Percentiles rank a stretch among this genome's conserved stretches.
Evolutionary conservation across 192 early-diverging fungal species (phyloP).

Genomic region (Backusella circina): DNA sequence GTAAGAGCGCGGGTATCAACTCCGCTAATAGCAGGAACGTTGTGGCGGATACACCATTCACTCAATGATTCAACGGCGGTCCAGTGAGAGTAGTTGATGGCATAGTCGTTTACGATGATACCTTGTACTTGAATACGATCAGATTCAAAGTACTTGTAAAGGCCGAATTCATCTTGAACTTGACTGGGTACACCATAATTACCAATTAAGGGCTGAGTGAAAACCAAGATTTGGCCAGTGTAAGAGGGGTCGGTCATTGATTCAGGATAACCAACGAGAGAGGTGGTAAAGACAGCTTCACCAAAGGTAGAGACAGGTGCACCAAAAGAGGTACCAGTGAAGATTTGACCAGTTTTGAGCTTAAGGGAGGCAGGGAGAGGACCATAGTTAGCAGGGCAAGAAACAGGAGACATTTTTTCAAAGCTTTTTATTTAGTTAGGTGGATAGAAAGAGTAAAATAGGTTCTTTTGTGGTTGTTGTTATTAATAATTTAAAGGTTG

Average conservation of each 20-base stretch:
- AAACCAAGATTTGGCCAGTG: conserved; percentile 90
- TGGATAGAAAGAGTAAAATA: not conserved
- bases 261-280: conserved; percentile 94
- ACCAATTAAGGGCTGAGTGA: conserved; percentile 94
- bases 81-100: conserved; percentile 90
- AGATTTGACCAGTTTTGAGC: conserved; percentile 77
- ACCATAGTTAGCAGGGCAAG: conserved; percentile 16
- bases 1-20: conserved; percentile 93
- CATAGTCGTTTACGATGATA: conserved; percentile 91
- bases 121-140: conserved; percentile 81
- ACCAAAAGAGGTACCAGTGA: conserved; percentile 86
- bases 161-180: conserved; percentile 72
- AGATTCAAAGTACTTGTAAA: conserved; percentile 86
- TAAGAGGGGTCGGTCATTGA: conserved; percentile 98
- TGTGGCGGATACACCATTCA: conserved; percentile 82
- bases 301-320: conserved; percentile 68
- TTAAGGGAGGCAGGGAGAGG: conserved; percentile 61
- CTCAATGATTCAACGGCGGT: conserved; percentile 85
- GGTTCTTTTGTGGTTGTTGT: not conserved
- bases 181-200: conserved; percentile 91
- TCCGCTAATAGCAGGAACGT: conserved; percentile 83
- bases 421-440: not conserved
- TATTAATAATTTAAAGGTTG: not conserved
- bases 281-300: conserved; percentile 95
- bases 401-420: conserved; percentile 4